A percentile compares a stretch with the other conserved stretches of the same genome.
These are phyloP conservation scores for Collybia sp. DNA, from an alignment of 768 basidiomycete genomes.

Conservation along the genomic window DNA sequence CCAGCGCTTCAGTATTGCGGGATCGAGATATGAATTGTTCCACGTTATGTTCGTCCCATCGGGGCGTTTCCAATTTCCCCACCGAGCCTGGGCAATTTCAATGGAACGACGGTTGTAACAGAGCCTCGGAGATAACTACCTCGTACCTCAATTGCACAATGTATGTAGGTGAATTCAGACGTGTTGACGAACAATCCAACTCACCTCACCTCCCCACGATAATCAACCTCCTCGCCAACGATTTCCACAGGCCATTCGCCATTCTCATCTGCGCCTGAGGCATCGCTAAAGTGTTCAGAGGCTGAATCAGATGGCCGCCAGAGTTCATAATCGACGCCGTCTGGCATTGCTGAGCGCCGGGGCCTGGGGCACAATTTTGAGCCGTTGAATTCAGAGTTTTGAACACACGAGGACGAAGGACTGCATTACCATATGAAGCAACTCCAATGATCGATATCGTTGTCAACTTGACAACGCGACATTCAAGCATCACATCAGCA, in stretches of 20 bases:
- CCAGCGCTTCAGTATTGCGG: slow-evolving; percentile 24
- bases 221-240: slow-evolving; percentile 35
- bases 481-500: too few relatives aligned
- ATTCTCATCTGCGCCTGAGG: slow-evolving; percentile 19
- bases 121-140: slow-evolving; percentile 10
- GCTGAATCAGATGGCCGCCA: slow-evolving; percentile 18
- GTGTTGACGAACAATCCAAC: slow-evolving; percentile 5
- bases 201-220: slow-evolving; percentile 23
- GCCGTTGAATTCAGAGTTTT: neutral
- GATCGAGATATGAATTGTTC: slow-evolving; percentile 23
- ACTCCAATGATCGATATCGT: too few relatives aligned
- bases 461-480: too few relatives aligned
- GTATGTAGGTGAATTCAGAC: neutral
- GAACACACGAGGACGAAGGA: too few relatives aligned
- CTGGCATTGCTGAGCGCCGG: neutral
- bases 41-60: slow-evolving; percentile 57
- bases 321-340: neutral
- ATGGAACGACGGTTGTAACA: neutral
- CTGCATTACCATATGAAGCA: too few relatives aligned
- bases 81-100: slow-evolving; percentile 35
- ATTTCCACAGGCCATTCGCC: slow-evolving; percentile 28
- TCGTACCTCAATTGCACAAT: slow-evolving; percentile 20
- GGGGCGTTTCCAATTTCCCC: slow-evolving; percentile 44
- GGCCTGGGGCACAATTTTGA: too few relatives aligned
- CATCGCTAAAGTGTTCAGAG: slow-evolving; percentile 20